Evolutionary conservation across 805 yeast species (phyloP).

Genomic region (Torulaspora microellipsoides): DNA sequence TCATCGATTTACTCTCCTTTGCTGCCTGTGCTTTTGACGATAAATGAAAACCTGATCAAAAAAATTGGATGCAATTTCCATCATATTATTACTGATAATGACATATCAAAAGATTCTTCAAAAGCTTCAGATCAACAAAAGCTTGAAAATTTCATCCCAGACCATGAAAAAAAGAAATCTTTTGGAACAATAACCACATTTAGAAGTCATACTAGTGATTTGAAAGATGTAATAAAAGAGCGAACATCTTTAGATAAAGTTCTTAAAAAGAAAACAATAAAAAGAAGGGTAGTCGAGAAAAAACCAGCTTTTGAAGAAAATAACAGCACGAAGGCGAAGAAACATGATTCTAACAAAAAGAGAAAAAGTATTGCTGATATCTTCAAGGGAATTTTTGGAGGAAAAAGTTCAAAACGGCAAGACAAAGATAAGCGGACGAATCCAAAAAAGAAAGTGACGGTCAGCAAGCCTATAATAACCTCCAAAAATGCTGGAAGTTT

Average conservation of each 20-base stretch:
- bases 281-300: neutral
- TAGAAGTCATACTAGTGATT: conserved; percentile 29
- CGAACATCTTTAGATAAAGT: neutral
- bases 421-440: neutral
- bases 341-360: conserved; percentile 7
- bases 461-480: neutral
- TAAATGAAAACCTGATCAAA: conserved; percentile 21
- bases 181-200: conserved; percentile 33
- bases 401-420: conserved; percentile 13
- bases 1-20: conserved; percentile 28
- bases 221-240: conserved; percentile 11
- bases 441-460: neutral
- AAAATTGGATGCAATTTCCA: conserved; percentile 9
- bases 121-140: neutral
- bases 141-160: conserved; percentile 2
- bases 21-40: conserved; percentile 14
- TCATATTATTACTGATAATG: neutral
- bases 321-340: neutral
- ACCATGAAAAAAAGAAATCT: conserved; percentile 22
- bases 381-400: conserved; percentile 18
- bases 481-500: neutral
- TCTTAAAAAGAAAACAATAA: neutral
- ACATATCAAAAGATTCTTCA: neutral
- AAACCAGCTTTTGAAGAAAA: neutral
- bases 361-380: conserved; percentile 18